Base-by-base conservation (phyloP, 805 yeast species). In the Kluyveromyces wickerhamii region DNA sequence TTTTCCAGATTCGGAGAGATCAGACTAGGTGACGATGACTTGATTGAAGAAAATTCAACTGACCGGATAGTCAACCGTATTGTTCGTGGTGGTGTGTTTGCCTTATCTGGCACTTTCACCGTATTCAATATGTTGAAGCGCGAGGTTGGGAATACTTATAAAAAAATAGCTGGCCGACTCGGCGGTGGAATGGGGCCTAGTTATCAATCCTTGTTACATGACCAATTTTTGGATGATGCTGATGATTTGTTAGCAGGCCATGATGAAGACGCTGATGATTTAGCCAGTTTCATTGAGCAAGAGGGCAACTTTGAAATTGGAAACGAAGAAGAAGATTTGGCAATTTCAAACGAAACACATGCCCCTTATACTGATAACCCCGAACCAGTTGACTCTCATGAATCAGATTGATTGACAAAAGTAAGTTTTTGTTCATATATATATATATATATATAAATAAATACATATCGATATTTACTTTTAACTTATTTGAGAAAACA, bases 1-100 rank as follows among this genome's bases (percentile, higher is more conserved):
- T 75, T 79, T 54, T 60, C 73, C 21, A 67, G 83, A 47, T 78
- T 85, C 55, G 96, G 96, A 12, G 94, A 82, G 55, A 88, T 88
- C 40, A 67, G 94, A 43, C 67, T 88, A 29, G 94, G 86, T 32
- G 86, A 77, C 22, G 86, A 78, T 20, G 81, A 74, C 33, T 70
- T 40, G 4, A 71, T 79, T 31, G 88, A 80, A 51, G 74, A 82
- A 41, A 79, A 78, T 44, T 45, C 54, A 5, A 66, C 74, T 6
- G 87, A 80, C 45, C 65, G 62, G 22, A 66, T 71, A 7, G 79
- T 78, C 13, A 82, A 80, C 44, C 48, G 53, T 16, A 64, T 78
- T 15, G 79, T 79, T 3, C 67, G 60, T 42, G 69, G 72, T n/a
- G 82, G 83, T 0, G 67, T 79, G 13, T 50, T 63, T 21, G 57